phyloP scores from a whole-genome alignment of 768 basidiomycete species.

The Gloeophyllum trabeum region DNA sequence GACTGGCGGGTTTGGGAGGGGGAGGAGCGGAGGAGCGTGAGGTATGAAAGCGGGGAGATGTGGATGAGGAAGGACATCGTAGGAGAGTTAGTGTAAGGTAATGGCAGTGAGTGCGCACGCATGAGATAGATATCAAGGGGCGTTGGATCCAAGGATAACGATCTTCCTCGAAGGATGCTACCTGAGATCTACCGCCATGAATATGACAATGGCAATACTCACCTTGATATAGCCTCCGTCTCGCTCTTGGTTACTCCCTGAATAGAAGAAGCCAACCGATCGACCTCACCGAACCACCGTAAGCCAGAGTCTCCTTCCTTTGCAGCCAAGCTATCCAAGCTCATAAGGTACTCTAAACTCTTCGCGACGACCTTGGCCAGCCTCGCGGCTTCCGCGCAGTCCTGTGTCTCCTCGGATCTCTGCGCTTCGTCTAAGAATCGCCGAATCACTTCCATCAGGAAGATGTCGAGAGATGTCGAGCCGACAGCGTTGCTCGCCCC shows the following conservation, averaged over 20 bases:
- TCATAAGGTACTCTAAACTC: constrained; percentile 58
- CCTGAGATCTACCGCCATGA: neutral
- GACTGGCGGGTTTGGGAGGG: constrained; percentile 12
- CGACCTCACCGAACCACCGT: constrained; percentile 66
- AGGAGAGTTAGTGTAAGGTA: constrained; percentile 61
- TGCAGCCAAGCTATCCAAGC: constrained; percentile 57
- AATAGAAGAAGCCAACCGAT: constrained; percentile 36
- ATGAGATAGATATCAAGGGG: constrained; percentile 67
- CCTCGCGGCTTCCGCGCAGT: constrained; percentile 39
- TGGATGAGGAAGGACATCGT: constrained; percentile 65
- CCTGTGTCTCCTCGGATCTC: constrained; percentile 35
- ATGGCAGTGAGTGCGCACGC: constrained; percentile 53
- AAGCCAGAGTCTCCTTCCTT: constrained; percentile 51
- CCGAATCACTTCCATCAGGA: constrained; percentile 44
- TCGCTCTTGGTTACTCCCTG: constrained; percentile 42
- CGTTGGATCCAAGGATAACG: constrained; percentile 18
- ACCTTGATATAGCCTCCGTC: constrained; percentile 43
- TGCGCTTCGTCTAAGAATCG: constrained; percentile 52
- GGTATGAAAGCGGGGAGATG: constrained; percentile 58
- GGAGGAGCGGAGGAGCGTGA: constrained; percentile 40
- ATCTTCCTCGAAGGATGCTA: constrained; percentile 13
- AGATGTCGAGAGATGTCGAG: constrained; percentile 49
- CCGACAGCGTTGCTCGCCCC: constrained; percentile 28
- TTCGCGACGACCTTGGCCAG: constrained; percentile 37
- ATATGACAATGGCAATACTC: constrained; percentile 1